Conservation (phyloP, 257 asterid species). For the Craterostigma plantagineum region DNA sequence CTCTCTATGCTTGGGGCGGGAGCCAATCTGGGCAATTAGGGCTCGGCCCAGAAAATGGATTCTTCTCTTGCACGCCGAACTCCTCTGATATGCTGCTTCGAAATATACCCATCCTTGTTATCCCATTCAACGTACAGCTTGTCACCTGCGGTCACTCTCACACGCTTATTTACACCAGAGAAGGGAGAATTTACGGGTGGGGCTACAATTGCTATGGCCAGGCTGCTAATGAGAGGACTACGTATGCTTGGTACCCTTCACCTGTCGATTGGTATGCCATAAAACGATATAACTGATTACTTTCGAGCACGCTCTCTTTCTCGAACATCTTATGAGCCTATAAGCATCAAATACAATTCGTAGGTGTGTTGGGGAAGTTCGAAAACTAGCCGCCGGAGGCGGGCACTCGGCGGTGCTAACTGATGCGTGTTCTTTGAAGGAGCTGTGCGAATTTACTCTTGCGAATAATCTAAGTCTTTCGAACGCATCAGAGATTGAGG, state of each 20-base stretch:
- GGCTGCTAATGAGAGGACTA: slow-evolving; percentile 84
- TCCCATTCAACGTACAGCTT: slow-evolving; percentile 55
- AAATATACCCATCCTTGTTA: slow-evolving; percentile 66
- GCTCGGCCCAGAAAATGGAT: slow-evolving; percentile 64
- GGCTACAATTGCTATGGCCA: slow-evolving; percentile 96
- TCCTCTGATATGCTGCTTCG: slow-evolving; percentile 57
- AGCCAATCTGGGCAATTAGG: slow-evolving; percentile 91
- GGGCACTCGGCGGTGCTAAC: slow-evolving; percentile 94
- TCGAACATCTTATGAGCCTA: background rate
- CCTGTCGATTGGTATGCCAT: slow-evolving; percentile 82
- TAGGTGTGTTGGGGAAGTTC: slow-evolving; percentile 90
- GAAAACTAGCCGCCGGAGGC: slow-evolving; percentile 86
- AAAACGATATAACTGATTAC: background rate
- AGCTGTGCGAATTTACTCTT: slow-evolving; percentile 69
- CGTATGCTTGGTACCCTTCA: slow-evolving; percentile 93
- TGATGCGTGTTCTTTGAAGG: slow-evolving; percentile 89
- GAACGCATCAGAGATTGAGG: slow-evolving; percentile 63
- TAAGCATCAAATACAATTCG: slow-evolving; percentile 2
- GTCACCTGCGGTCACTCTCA: slow-evolving; percentile 90
- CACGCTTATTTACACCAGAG: slow-evolving; percentile 68
- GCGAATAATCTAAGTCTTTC: slow-evolving; percentile 46
- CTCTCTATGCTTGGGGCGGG: slow-evolving; percentile 95
- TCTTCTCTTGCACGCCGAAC: slow-evolving; percentile 36
- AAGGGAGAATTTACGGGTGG: slow-evolving; percentile 94
- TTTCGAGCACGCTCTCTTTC: no score